Base-by-base conservation (phyloP, 2,329 filamentous ascomycete species). In the Nothophoma quercina region DNA sequence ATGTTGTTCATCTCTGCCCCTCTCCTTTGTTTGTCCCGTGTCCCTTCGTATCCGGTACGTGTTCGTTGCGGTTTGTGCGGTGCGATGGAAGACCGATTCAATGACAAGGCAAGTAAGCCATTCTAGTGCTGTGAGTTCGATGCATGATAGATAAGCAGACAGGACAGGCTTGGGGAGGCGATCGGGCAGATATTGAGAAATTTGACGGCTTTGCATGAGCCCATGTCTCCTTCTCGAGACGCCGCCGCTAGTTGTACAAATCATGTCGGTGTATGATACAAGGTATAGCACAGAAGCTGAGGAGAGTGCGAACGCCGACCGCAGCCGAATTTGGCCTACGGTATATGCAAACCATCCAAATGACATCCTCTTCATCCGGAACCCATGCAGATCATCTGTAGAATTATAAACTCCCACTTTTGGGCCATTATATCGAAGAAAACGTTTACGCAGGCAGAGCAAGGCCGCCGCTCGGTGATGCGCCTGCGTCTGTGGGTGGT, bases 241-340 rank as follows among this genome's bases (percentile, higher is more conserved):
- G 41, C 57, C 60, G 43, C 57, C 52, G 63, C 62, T 66, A 64
- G 58, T 64, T 62, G 60, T 70, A 69, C 64, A 70, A 53, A 59
- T 63, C 63, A 58, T 61, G 59, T 58, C 55, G 59, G 47, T 45
- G 45, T 71, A 70, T 70, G 58, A 61, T 68, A 71, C 65, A 69
- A 58, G 43, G 58, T 70, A 66, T 69, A 64, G 59, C 61, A 67
- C 65, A 70, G 59, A 62, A 68, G 67, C 60, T 68, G 68, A 70
- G 68, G 60, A 69, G 68, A 70, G 67, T 71, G 64, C 61, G 56
- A 71, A 71, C 67, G 67, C 67, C 68, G 58, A 61, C 62, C 67
- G 68, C 67, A 51, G 51, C 67, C 59, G 46, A 57, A 63, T 52
- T 50, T 52, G 48, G 57, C 40, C 52, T 57, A 58, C 63, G 63